Base-by-base conservation (phyloP, 2,329 filamentous ascomycete genomes). In the Calonectria leucothoes region DNA sequence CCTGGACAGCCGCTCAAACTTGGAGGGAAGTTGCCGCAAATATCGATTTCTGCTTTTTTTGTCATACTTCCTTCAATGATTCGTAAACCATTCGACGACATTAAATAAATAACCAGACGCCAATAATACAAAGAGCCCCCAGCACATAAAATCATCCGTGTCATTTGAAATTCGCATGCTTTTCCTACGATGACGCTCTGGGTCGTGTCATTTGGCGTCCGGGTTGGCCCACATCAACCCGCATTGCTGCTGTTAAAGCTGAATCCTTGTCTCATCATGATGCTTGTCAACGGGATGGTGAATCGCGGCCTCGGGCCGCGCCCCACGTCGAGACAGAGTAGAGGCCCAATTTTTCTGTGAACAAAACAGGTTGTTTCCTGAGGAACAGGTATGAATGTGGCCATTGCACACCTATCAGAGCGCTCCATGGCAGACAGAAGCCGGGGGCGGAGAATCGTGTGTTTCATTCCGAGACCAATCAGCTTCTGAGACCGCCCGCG, bases 41-140 rank as follows among this genome's bases (percentile, higher is more conserved):
- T 23, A 27, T 33, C 59, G 17, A 37, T 29, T 17, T n/a, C 29
- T 33, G n/a, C 33, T 55, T 48, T 35, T 31, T 31, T 52, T 11
- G 20, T 35, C 55, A 37, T 69, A 42, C 39, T 55, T 69, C 52
- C 55, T 39, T 42, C 57, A 23, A 42, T 48, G 33, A 15, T 45
- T 70, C 67, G 37, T 70, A 52, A 45, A 64, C 37, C 57, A 70
- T 55, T 39, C 42, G 29, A 69, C n/a, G 33, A 63, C 77, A 70
- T 68, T 68, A 35, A 78, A 78, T 68, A 35, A 78, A 78, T 77
- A 61, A 72, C 75, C 65, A 25, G 23, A 48, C 74, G 77, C 77
- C 75, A 77, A 75, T 66, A 66, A 71, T 70, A 69, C 59, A 45
- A 42, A 27, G n/a, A 64, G 25, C 37, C 31, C 39, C 39, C 37